A percentile compares a stretch with the other conserved stretches of the same genome.
Evolutionary conservation across 306 rosid species (phyloP).

Genomic region (Trifolium subterraneum): DNA sequence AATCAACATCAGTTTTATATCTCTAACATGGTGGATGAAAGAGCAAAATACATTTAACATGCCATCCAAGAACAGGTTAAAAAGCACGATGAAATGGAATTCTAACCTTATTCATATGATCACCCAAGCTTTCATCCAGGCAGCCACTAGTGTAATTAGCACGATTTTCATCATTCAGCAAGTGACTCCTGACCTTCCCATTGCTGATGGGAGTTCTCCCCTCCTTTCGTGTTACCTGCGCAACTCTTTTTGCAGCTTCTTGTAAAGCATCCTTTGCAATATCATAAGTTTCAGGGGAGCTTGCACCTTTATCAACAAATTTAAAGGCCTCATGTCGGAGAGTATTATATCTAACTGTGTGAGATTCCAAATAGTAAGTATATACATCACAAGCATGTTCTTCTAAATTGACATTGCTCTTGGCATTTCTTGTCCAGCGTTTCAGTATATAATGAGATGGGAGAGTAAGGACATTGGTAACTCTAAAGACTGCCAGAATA

Average conservation of each 20-base stretch:
- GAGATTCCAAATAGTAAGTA: conserved; percentile 92
- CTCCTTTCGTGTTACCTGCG: conserved; percentile 58
- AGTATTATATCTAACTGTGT: conserved; percentile 89
- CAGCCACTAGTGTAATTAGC: conserved; percentile 48
- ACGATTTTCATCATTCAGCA: conserved; percentile 52
- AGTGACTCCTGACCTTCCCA: conserved; percentile 62
- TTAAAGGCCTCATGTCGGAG: conserved; percentile 86
- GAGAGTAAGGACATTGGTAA: conserved; percentile 95
- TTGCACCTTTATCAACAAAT: conserved; percentile 88
- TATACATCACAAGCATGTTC: conserved; percentile 75
- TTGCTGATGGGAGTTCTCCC: conserved; percentile 60
- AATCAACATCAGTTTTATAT: conserved; percentile 33
- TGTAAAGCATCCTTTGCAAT: conserved; percentile 72
- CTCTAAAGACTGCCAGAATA: conserved; percentile 94
- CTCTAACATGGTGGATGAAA: conserved; percentile 31
- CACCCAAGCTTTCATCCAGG: conserved; percentile 62
- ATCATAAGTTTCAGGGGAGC: conserved; percentile 69
- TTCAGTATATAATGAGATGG: conserved; percentile 93
- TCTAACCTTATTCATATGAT: conserved; percentile 80
- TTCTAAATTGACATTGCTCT: conserved; percentile 86
- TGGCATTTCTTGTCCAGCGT: conserved; percentile 99
- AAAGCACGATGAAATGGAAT: conserved; percentile 33
- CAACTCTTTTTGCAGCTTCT: conserved; percentile 75
- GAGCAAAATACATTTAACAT: conserved; percentile 21
- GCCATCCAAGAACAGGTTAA: conserved; percentile 21